Base-by-base conservation (phyloP, 257 asterid species). In the Solanum habrochaites region DNA sequence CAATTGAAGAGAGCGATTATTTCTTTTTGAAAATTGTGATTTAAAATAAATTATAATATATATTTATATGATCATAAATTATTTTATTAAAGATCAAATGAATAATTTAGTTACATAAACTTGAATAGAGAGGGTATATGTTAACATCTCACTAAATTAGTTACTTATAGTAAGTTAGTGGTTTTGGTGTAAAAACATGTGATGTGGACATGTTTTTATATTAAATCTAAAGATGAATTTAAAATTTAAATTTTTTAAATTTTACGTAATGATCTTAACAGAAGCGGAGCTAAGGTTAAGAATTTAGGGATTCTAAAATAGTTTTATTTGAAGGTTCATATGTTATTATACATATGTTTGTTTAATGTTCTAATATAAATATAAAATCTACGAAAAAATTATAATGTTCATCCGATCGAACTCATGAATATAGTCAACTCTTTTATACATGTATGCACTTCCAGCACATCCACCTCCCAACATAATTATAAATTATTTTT, bases 221-320 rank as follows among this genome's bases (percentile, higher is more conserved):
- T 6, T 20, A 10, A 72, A 70, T 0, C 5, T 31, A 69, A 6
- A 29, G 10, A 3, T 0, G 1, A 15, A 29, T 14, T 69, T 6
- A 69, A 1, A 27, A 69, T 29, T 69, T 69, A 0, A 69, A 7
- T 1, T 29, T 3, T 29, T 14, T 69, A 1, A 69, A 1, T 14
- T 69, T 69, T 69, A 14, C 7, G 3, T 13, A 27, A 69, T 0
- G 23, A 14, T 8, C 4, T 69, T 18, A 37, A 37, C 2, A 37
- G 7, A 35, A 5, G 1, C 39, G 39, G 0, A 37, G 7, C 0
- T 1, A 5, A 37, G 39, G 39, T 0, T 37, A 5, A 7, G 1
- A 37, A 0, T 6, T 5, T 37, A 37, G 1, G 39, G 39, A 1
- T 37, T 37, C 1, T 37, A 37, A 37, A 37, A 37, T 0, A 37